Conservation (phyloP, 345 rosid species). For the Cardamine resedifolia region DNA sequence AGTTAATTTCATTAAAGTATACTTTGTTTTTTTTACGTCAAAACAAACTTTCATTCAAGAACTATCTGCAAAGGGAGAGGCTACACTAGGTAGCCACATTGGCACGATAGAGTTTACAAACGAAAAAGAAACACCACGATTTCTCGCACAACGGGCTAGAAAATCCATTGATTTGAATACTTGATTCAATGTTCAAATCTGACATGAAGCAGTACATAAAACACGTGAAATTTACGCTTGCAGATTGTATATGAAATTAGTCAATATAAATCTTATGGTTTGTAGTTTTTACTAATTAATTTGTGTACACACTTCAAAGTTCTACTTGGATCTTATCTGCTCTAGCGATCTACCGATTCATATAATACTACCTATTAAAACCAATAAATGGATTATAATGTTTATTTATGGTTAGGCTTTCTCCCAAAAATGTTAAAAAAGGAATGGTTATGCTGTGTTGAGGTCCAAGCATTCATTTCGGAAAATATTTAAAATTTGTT, state of each 20-base stretch:
- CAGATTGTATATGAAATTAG: constrained; percentile 26
- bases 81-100: no score
- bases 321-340: constrained; percentile 18
- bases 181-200: not conserved
- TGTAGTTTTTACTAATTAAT: not conserved
- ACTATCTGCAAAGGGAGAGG: no score
- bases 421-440: not conserved
- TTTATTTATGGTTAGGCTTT: not conserved
- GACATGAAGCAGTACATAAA: constrained; percentile 25
- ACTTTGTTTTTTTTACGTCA: no score
- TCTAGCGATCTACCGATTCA: constrained; percentile 24
- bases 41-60: no score
- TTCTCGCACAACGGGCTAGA: no score
- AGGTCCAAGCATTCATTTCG: constrained; percentile 22
- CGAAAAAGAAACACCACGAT: no score
- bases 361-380: not conserved
- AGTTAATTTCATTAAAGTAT: not conserved
- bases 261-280: constrained; percentile 18
- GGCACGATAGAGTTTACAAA: no score
- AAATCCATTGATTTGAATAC: not conserved
- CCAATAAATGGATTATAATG: not conserved
- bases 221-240: constrained; percentile 27
- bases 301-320: constrained; percentile 18
- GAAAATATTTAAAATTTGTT: not conserved
- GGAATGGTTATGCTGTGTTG: constrained; percentile 11